These are phyloP conservation scores for Lotmaria passim DNA, from an alignment of 208 protist genomes.

Conservation along the genomic window DNA sequence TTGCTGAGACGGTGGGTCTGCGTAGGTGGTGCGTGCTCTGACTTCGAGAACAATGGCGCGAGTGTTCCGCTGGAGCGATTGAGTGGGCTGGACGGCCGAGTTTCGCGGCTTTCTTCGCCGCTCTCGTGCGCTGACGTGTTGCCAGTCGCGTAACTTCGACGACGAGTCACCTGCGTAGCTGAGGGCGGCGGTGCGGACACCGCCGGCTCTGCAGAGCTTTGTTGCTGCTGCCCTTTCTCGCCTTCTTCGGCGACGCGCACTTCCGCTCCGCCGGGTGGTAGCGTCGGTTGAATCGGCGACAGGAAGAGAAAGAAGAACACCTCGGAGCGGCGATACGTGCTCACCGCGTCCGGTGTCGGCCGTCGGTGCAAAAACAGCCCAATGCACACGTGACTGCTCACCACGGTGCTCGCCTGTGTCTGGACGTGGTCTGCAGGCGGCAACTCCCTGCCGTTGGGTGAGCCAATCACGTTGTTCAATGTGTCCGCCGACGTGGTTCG, in stretches of 20 bases:
- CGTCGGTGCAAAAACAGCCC: conserved; percentile 15
- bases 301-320: conserved; percentile 20
- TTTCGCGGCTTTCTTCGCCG: background rate
- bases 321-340: conserved; percentile 13
- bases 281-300: background rate
- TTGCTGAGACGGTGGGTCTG: conserved; percentile 7
- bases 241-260: background rate
- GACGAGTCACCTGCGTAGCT: background rate
- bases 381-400: conserved; percentile 20
- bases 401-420: background rate
- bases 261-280: background rate
- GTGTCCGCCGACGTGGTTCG: background rate
- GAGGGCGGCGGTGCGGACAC: conserved; percentile 8
- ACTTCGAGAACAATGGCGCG: background rate
- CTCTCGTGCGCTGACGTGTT: background rate
- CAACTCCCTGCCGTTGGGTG: background rate
- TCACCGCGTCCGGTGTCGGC: background rate
- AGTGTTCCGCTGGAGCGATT: background rate
- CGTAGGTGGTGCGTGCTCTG: background rate
- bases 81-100: background rate
- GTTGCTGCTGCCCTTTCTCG: background rate
- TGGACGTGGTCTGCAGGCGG: background rate
- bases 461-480: background rate
- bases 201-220: background rate
- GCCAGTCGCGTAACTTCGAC: background rate